Evolutionary conservation across 2,329 filamentous ascomycete genomes (phyloP).

Genomic region (Teratosphaeria destructans): DNA sequence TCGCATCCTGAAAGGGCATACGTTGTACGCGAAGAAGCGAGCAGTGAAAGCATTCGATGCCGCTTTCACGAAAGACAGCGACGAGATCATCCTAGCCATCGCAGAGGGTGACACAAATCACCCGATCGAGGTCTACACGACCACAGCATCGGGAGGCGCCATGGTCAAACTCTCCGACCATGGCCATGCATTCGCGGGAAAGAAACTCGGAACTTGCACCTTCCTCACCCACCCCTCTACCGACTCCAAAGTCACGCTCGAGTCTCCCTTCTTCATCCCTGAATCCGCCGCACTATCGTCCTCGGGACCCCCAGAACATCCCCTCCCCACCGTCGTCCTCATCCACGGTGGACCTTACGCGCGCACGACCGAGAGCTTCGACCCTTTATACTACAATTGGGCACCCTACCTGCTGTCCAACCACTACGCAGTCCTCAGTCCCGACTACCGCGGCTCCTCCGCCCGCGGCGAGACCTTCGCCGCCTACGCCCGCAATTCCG

Average conservation of each 20-base stretch:
- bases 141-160: conserved; percentile 10
- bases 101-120: conserved; percentile 18
- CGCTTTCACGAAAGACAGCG: conserved; percentile 8
- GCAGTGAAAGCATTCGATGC: conserved; percentile 12
- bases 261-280: conserved; percentile 22
- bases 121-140: conserved; percentile 24
- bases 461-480: conserved; percentile 27
- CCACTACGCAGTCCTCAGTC: conserved; percentile 30
- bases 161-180: conserved; percentile 14
- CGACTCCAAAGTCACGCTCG: conserved; percentile 22
- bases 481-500: conserved; percentile 20
- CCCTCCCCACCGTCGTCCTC: conserved; percentile 26
- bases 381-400: conserved; percentile 20
- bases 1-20: conserved; percentile 8
- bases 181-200: conserved; percentile 10
- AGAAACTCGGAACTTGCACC: conserved; percentile 13
- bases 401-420: conserved; percentile 24
- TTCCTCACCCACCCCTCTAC: conserved; percentile 17
- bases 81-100: conserved; percentile 18
- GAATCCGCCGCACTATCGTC: background rate
- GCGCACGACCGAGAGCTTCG: conserved; percentile 22
- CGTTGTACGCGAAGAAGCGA: conserved; percentile 5
- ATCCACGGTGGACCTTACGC: conserved; percentile 29
- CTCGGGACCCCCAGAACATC: conserved; percentile 6
- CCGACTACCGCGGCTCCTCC: conserved; percentile 31